These are phyloP conservation scores for Pseudopithomyces chartarum DNA, from an alignment of 2,329 filamentous ascomycete genomes.

Conservation along the genomic window DNA sequence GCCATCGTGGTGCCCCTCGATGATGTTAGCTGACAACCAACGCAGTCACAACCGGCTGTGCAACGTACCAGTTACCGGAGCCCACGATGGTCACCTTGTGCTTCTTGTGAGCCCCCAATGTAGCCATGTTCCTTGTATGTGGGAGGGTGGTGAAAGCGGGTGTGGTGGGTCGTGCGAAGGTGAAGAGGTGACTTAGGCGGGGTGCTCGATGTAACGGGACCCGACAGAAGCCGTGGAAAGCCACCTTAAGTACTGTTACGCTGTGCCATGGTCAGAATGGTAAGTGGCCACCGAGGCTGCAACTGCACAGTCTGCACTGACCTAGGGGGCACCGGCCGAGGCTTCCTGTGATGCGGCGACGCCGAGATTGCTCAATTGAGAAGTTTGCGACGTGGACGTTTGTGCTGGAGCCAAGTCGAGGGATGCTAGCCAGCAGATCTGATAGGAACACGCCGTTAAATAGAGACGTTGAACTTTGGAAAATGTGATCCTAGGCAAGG, in stretches of 20 bases:
- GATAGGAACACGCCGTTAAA: constrained; percentile 24
- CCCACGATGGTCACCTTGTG: constrained; percentile 95
- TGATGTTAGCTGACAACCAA: neutral
- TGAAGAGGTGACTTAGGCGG: neutral
- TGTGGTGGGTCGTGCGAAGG: neutral
- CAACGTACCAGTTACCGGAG: constrained; percentile 87
- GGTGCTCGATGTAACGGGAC: constrained; percentile 14
- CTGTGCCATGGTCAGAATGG: constrained; percentile 13
- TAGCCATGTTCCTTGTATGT: constrained; percentile 49
- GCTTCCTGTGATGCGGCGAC: constrained; percentile 41
- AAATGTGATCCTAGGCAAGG: constrained; percentile 29
- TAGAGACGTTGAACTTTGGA: constrained; percentile 18
- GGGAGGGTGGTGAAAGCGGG: constrained; percentile 9
- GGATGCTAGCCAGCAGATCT: constrained; percentile 6
- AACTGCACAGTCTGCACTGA: constrained; percentile 19
- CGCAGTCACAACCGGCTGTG: neutral
- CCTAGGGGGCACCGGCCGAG: constrained; percentile 34
- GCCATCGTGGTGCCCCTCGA: constrained; percentile 93
- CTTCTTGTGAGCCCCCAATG: constrained; percentile 64
- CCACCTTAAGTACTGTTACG: constrained; percentile 31
- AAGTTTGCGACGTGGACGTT: constrained; percentile 3
- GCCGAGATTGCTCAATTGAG: constrained; percentile 19
- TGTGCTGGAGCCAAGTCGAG: constrained; percentile 5
- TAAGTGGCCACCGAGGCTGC: constrained; percentile 24
- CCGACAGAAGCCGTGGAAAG: constrained; percentile 21